Evolutionary conservation across 1,284 basidiomycete species (phyloP).

Genomic region (Puccinia hordei): DNA sequence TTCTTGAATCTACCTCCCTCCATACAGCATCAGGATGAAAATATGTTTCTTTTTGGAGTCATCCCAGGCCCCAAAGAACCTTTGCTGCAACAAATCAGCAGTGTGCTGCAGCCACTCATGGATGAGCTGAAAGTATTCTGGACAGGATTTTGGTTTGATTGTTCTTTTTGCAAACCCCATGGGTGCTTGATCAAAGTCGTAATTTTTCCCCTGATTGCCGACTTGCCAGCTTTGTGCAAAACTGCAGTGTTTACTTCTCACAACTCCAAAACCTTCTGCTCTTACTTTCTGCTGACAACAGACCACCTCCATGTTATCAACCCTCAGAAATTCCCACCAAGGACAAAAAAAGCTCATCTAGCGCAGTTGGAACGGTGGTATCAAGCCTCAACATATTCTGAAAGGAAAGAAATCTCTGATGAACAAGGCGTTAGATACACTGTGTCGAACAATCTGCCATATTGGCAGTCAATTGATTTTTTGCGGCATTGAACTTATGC

Average conservation of each 20-base stretch:
- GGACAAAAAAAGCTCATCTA: not conserved
- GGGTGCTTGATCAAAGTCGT: constrained; percentile 7
- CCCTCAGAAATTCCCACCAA: not conserved
- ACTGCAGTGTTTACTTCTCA: constrained; percentile 32
- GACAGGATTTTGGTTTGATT: constrained; percentile 10
- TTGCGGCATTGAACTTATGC: constrained; percentile 12
- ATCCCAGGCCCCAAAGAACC: constrained; percentile 44
- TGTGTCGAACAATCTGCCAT: too few species aligned
- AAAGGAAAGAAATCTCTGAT: not conserved
- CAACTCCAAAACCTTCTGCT: not conserved
- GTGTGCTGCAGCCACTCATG: not conserved
- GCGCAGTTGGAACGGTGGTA: not conserved
- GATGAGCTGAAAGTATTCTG: constrained; percentile 16
- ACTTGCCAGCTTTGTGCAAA: constrained; percentile 38
- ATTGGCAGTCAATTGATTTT: constrained; percentile 13
- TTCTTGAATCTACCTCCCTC: constrained; percentile 34
- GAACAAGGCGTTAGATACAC: too few species aligned
- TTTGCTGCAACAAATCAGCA: constrained; percentile 11
- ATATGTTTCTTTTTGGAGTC: constrained; percentile 37
- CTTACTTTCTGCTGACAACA: constrained; percentile 3
- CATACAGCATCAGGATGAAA: constrained; percentile 2
- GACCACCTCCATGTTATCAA: constrained; percentile 7
- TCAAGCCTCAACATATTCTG: not conserved
- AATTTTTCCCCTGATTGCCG: constrained; percentile 40
- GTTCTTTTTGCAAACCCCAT: not conserved